These are phyloP conservation scores for Lyophyllum decastes DNA, from an alignment of 768 basidiomycete species.

Conservation along the genomic window DNA sequence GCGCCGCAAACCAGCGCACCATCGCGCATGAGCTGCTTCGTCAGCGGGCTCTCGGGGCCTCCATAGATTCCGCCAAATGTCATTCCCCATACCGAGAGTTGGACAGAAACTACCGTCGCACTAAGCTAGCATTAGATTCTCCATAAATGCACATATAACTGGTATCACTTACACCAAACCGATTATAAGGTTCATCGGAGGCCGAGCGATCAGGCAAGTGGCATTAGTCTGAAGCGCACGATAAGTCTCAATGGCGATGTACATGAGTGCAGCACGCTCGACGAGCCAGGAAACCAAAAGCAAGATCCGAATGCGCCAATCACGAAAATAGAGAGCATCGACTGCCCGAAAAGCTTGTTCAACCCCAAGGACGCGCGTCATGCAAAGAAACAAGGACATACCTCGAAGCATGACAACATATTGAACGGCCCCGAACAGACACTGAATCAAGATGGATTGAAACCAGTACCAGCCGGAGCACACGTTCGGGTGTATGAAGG, in stretches of 20 bases:
- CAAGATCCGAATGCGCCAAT: background rate
- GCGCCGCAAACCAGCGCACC: background rate
- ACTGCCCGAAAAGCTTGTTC: background rate
- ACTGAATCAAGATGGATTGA: conserved; percentile 13
- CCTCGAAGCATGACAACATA: conserved; percentile 18
- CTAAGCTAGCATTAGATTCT: background rate
- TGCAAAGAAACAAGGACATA: background rate
- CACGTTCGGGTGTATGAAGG: background rate
- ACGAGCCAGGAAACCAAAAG: background rate
- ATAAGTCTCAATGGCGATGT: background rate
- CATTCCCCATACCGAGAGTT: conserved; percentile 1
- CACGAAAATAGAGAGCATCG: conserved; percentile 1
- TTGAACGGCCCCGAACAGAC: conserved; percentile 12
- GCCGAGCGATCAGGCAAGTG: background rate
- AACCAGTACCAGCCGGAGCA: conserved; percentile 13
- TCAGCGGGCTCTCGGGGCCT: background rate
- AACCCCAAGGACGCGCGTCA: background rate
- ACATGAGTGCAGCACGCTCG: background rate
- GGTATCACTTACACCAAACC: background rate
- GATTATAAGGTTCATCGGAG: background rate
- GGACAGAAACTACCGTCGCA: background rate
- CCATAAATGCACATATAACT: background rate
- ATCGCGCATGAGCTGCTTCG: background rate
- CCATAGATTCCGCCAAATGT: background rate
- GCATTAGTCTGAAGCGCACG: background rate